These are phyloP conservation scores for Camelina sativa DNA, from an alignment of 345 rosid genomes.

Conservation along the genomic window DNA sequence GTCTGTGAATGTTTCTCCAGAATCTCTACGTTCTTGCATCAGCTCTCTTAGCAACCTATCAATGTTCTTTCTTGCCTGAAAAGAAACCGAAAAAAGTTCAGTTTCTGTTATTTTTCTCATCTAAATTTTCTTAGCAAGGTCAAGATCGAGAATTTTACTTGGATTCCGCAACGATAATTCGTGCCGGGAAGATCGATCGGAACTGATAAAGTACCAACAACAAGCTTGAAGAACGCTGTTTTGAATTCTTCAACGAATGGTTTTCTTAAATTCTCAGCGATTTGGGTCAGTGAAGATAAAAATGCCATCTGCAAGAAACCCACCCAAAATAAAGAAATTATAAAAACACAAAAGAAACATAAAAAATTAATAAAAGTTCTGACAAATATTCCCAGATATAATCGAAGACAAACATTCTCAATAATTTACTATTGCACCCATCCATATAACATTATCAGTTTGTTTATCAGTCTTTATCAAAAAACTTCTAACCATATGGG, in stretches of 20 bases:
- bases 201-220: slow-evolving; percentile 76
- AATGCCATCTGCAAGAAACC: slow-evolving; percentile 66
- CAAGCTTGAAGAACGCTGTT: slow-evolving; percentile 70
- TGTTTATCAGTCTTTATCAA: slow-evolving; percentile 2
- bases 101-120: not conserved
- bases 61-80: slow-evolving; percentile 65
- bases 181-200: slow-evolving; percentile 84
- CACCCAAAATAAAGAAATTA: not conserved
- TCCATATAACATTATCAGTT: not conserved
- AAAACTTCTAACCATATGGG: not conserved
- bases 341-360: not conserved
- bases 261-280: slow-evolving; percentile 53
- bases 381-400: not conserved
- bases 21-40: slow-evolving; percentile 62
- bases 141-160: slow-evolving; percentile 46
- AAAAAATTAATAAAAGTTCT: not conserved
- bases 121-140: not conserved
- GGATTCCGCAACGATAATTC: slow-evolving; percentile 66
- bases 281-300: slow-evolving; percentile 58
- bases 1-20: slow-evolving; percentile 53
- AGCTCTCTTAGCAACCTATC: slow-evolving; percentile 50
- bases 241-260: slow-evolving; percentile 49
- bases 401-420: slow-evolving; percentile 9
- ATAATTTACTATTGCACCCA: not conserved
- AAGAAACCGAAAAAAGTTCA: slow-evolving; percentile 1